Conservation (phyloP, 192 early-diverging fungal genomes). For the Chytriomyces sp. region DNA sequence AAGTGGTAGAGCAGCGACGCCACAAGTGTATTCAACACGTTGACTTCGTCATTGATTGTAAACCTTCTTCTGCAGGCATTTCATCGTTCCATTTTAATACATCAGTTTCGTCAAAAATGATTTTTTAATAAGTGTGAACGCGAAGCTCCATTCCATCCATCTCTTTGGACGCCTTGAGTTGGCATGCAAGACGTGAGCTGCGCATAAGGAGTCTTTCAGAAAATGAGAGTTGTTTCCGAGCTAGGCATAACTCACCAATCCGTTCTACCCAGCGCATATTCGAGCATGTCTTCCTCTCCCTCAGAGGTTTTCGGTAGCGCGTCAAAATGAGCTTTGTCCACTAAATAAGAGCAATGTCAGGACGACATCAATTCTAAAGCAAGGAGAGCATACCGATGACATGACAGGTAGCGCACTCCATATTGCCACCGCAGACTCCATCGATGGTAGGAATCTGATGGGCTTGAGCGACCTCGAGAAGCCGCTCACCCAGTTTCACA, state of each 20-base stretch:
- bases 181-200: no score
- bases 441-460: slow-evolving; percentile 51
- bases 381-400: slow-evolving; percentile 43
- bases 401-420: slow-evolving; percentile 68
- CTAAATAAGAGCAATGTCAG: not conserved
- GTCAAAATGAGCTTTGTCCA: slow-evolving; percentile 45
- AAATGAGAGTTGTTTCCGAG: not conserved
- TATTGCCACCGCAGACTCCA: slow-evolving; percentile 59
- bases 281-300: slow-evolving; percentile 65
- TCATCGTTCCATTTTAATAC: not conserved
- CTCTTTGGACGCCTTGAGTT: slow-evolving; percentile 25
- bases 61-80: no score
- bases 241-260: slow-evolving; percentile 10
- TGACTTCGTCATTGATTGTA: no score
- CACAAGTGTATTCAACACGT: not conserved
- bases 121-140: no score
- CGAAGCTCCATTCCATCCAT: slow-evolving; percentile 26
- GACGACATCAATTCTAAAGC: not conserved
- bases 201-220: no score
- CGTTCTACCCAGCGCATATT: slow-evolving; percentile 43
- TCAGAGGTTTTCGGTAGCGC: slow-evolving; percentile 49
- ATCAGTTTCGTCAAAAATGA: not conserved
- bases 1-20: not conserved
- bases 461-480: slow-evolving; percentile 53
- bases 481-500: slow-evolving; percentile 39